Conservation (phyloP, 768 basidiomycete genomes). For the Amanita rubescens region DNA sequence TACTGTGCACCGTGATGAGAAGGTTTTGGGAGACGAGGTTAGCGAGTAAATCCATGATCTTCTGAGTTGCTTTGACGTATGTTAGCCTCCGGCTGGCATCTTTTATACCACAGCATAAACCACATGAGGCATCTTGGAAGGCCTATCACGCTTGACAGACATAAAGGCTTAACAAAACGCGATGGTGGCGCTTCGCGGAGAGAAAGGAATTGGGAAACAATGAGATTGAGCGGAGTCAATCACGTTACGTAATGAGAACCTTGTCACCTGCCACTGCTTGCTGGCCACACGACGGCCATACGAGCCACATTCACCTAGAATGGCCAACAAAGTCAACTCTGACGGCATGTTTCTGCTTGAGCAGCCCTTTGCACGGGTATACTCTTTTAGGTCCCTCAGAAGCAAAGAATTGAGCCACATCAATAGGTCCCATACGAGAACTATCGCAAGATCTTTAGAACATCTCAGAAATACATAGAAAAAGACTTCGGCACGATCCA, state of each 20-base stretch:
- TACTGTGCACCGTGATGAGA: background rate
- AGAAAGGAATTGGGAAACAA: too few species aligned
- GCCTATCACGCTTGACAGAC: background rate
- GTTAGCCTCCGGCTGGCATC: background rate
- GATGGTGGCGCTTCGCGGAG: too few species aligned
- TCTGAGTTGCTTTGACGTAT: background rate
- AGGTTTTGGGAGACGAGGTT: conserved; percentile 2
- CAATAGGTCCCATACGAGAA: conserved; percentile 83
- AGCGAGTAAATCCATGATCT: background rate
- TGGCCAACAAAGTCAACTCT: conserved; percentile 52
- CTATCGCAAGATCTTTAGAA: conserved; percentile 81
- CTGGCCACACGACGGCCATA: background rate
- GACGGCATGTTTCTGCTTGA: conserved; percentile 79
- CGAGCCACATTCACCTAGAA: conserved; percentile 10
- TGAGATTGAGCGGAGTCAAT: too few species aligned
- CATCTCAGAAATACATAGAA: conserved; percentile 75
- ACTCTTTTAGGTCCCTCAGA: conserved; percentile 10
- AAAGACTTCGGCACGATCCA: conserved; percentile 64
- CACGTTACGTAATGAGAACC: background rate
- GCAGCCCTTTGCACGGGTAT: conserved; percentile 72
- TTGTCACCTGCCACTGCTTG: background rate
- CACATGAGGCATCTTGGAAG: too few species aligned
- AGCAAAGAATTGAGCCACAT: conserved; percentile 4
- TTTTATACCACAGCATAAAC: background rate
- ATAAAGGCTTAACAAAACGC: background rate